phyloP scores from a whole-genome alignment of 345 rosid genomes.

The Eucalyptus guilfoylei region DNA sequence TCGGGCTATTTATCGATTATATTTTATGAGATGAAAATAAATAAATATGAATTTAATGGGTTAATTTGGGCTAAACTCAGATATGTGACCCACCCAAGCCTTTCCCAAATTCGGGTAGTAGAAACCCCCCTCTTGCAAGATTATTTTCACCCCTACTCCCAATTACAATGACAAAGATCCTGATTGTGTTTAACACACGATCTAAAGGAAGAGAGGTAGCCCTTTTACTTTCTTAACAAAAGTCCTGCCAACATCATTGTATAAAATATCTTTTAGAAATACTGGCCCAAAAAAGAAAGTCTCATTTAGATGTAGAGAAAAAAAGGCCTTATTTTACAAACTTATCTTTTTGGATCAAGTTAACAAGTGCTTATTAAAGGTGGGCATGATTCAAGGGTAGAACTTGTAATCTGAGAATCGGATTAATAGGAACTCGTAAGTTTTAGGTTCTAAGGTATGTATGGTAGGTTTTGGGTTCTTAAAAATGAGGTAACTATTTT shows the following conservation, averaged over 20 bases:
- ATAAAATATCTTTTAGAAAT: neutral
- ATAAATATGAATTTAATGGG: neutral
- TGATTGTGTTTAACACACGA: neutral
- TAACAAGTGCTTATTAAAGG: neutral
- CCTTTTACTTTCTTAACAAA: neutral
- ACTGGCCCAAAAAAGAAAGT: neutral
- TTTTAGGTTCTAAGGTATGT: too few relatives aligned
- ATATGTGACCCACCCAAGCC: neutral
- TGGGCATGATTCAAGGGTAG: fast-evolving
- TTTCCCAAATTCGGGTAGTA: neutral
- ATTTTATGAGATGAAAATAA: neutral
- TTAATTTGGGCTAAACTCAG: neutral
- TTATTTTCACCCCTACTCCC: neutral
- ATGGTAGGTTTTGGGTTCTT: too few relatives aligned
- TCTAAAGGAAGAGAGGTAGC: neutral
- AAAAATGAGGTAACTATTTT: too few relatives aligned
- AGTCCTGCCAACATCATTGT: neutral
- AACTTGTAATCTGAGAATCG: too few relatives aligned
- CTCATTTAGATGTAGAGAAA: neutral
- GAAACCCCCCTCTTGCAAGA: neutral
- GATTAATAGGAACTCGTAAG: fast-evolving
- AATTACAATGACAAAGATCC: neutral
- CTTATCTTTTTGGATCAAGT: neutral
- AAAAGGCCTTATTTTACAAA: neutral
- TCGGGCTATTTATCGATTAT: neutral